phyloP scores from a whole-genome alignment of 2,329 filamentous ascomycete species.

The Fusarium sp. region DNA sequence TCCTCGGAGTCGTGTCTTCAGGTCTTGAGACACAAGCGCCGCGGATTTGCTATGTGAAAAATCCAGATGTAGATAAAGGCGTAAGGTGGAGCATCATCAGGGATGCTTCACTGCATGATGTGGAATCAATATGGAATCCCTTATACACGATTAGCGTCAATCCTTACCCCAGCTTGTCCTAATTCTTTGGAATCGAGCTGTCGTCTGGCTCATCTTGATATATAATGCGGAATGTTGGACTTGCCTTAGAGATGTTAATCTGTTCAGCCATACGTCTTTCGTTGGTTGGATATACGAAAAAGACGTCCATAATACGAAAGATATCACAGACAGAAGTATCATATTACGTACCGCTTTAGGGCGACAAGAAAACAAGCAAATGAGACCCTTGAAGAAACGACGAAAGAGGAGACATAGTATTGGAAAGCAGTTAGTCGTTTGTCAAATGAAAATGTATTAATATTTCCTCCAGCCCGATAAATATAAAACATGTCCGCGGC shows the following conservation, averaged over 20 bases:
- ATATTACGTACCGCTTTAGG: background rate
- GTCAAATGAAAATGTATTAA: constrained; percentile 7
- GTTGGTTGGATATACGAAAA: too few species aligned
- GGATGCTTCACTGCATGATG: background rate
- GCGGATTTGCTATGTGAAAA: background rate
- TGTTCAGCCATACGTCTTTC: too few species aligned
- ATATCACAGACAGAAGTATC: too few species aligned
- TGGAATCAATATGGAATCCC: constrained; percentile 13
- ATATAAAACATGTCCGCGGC: constrained; percentile 4
- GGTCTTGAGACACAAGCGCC: background rate
- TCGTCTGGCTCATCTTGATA: background rate
- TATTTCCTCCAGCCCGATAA: background rate
- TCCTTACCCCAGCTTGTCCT: background rate
- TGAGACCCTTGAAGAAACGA: too few species aligned
- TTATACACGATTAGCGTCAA: background rate
- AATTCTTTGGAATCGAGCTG: background rate
- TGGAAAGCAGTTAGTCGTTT: background rate
- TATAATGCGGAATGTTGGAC: too few species aligned
- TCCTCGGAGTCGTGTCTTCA: constrained; percentile 33
- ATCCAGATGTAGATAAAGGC: background rate
- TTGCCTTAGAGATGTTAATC: too few species aligned
- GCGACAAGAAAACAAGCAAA: background rate
- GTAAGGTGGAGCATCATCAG: background rate
- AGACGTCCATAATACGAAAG: too few species aligned
- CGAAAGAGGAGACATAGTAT: background rate